These are phyloP conservation scores for Gastroboletus turbinatus DNA, from an alignment of 1,284 basidiomycete species.

Conservation along the genomic window DNA sequence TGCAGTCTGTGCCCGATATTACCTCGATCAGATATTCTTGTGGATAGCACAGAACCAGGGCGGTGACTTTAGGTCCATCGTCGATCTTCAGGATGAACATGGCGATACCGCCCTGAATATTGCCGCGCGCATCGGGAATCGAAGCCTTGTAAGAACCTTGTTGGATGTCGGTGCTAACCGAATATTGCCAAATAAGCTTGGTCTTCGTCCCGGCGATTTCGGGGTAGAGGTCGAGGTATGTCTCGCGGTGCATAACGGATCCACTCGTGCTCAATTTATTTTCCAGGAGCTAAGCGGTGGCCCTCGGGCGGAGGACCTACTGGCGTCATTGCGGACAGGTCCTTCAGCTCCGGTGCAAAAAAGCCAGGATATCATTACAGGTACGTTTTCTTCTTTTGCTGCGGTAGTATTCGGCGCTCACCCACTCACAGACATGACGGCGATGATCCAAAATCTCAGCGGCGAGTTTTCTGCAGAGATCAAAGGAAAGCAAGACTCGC, in stretches of 20 bases:
- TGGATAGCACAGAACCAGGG: constrained; percentile 75
- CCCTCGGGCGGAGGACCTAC: constrained; percentile 72
- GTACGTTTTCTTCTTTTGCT: constrained; percentile 41
- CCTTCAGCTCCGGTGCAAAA: constrained; percentile 79
- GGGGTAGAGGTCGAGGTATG: constrained; percentile 87
- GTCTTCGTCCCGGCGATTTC: constrained; percentile 90
- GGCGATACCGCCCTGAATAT: constrained; percentile 97
- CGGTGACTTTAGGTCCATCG: constrained; percentile 75
- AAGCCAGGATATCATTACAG: constrained; percentile 86
- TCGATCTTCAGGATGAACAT: constrained; percentile 94
- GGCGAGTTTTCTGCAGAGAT: constrained; percentile 84
- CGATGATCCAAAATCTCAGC: constrained; percentile 78
- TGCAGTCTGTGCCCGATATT: constrained; percentile 83
- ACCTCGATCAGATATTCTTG: constrained; percentile 87
- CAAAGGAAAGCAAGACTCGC: constrained; percentile 81
- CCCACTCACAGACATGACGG: constrained; percentile 66
- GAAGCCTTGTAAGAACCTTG: constrained; percentile 83
- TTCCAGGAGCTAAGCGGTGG: constrained; percentile 66
- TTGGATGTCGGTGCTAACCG: constrained; percentile 94
- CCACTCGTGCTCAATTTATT: neutral
- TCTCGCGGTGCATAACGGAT: neutral
- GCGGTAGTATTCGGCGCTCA: constrained; percentile 6
- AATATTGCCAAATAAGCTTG: constrained; percentile 90
- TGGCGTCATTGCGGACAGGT: constrained; percentile 67
- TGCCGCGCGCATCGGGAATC: constrained; percentile 91